These are phyloP conservation scores for Coemansia biformis DNA, from an alignment of 192 early-diverging fungal genomes.

Conservation along the genomic window DNA sequence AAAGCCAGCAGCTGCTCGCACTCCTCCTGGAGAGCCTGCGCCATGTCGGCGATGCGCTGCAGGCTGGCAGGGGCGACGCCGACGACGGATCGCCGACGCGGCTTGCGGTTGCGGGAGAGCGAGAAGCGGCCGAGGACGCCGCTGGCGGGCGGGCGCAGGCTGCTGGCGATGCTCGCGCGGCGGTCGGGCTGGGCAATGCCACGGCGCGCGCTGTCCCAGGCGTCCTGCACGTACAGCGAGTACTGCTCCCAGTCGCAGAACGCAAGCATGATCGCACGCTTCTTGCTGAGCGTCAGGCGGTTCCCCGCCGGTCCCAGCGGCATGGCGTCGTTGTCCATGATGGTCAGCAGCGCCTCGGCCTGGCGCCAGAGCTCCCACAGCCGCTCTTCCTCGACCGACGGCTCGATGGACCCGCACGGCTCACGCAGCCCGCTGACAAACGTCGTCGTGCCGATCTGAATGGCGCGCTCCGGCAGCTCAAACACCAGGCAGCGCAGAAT, in stretches of 20 bases:
- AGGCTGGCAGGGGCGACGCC: slow-evolving; percentile 45
- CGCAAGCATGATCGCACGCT: slow-evolving; percentile 50
- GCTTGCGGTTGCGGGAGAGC: slow-evolving; percentile 36
- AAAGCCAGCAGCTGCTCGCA: slow-evolving; percentile 41
- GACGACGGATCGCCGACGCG: slow-evolving; percentile 46
- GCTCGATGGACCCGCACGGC: slow-evolving; percentile 44
- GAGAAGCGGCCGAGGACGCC: slow-evolving; percentile 25
- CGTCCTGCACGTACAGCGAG: slow-evolving; percentile 49
- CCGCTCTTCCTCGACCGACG: slow-evolving; percentile 48
- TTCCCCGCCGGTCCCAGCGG: slow-evolving; percentile 28
- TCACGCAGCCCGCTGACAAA: slow-evolving; percentile 43
- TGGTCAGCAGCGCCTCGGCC: slow-evolving; percentile 48
- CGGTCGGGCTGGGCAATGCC: slow-evolving; percentile 40
- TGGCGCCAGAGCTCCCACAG: slow-evolving; percentile 53
- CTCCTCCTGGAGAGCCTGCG: slow-evolving; percentile 29
- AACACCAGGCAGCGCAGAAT: slow-evolving; percentile 49
- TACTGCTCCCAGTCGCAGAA: slow-evolving; percentile 54
- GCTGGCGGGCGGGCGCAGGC: slow-evolving; percentile 7
- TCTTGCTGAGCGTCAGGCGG: slow-evolving; percentile 47
- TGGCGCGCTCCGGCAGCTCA: slow-evolving; percentile 48
- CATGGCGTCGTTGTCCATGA: slow-evolving; percentile 51
- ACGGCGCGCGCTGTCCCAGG: slow-evolving; percentile 43
- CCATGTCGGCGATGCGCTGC: slow-evolving; percentile 47
- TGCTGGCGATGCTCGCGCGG: slow-evolving; percentile 19
- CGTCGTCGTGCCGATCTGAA: slow-evolving; percentile 35